Conservation (phyloP, 129 eudicot genomes). For the Lonicera japonica region DNA sequence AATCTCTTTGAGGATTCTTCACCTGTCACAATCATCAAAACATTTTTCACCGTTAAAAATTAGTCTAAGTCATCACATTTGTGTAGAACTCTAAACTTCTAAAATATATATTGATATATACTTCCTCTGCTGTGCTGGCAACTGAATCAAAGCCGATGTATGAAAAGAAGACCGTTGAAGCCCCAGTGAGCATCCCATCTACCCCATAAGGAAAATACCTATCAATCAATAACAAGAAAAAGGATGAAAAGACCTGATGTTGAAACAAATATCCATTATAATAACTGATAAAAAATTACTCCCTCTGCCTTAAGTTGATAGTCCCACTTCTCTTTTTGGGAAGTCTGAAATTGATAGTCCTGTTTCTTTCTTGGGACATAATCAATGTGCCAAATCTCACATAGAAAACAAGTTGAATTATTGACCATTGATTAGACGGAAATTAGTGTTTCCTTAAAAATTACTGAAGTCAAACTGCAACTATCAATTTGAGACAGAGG, state of each 20-base stretch:
- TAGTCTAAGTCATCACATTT: not conserved
- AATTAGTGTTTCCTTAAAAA: no score
- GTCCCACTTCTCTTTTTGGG: no score
- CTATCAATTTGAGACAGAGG: no score
- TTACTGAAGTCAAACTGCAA: no score
- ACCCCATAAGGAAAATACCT: constrained; percentile 90
- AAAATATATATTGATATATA: not conserved
- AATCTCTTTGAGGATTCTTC: constrained; percentile 86
- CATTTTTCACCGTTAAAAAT: not conserved
- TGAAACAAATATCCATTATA: not conserved
- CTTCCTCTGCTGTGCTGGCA: constrained; percentile 99
- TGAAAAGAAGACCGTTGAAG: constrained; percentile 94
- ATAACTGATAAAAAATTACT: no score
- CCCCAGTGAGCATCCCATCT: constrained; percentile 97
- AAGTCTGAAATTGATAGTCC: no score
- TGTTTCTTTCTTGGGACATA: no score
- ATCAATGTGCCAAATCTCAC: no score
- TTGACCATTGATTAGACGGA: no score
- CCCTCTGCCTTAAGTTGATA: no score
- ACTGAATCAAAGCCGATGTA: constrained; percentile 97
- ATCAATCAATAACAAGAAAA: constrained; percentile 2
- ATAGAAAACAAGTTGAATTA: no score
- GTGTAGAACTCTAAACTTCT: not conserved
- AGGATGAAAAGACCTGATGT: constrained; percentile 4
- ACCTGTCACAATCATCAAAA: constrained; percentile 37